A percentile compares a stretch with the other conserved stretches of the same genome.
phyloP scores from a whole-genome alignment of 345 rosid genomes.

The Draba incana region DNA sequence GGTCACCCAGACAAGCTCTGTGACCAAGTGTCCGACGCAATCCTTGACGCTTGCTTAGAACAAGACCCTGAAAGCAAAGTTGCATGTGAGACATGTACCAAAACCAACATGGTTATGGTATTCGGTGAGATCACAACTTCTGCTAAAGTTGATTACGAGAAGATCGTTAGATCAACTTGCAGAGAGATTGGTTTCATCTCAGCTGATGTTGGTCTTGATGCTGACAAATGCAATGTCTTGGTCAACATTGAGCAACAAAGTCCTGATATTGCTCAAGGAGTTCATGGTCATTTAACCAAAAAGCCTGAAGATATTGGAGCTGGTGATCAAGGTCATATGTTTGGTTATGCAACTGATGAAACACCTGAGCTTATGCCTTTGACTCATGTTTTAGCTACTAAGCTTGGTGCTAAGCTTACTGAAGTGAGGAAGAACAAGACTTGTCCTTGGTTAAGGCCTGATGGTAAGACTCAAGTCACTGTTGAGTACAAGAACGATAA shows the following conservation, averaged over 20 bases:
- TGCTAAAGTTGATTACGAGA: constrained; percentile 72
- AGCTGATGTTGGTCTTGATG: constrained; percentile 78
- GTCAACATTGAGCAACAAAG: constrained; percentile 84
- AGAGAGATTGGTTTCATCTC: constrained; percentile 74
- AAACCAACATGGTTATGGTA: constrained; percentile 87
- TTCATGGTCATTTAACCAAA: constrained; percentile 77
- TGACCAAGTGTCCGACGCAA: constrained; percentile 82
- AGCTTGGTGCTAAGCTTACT: constrained; percentile 84
- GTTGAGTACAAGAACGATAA: constrained; percentile 66
- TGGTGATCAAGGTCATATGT: constrained; percentile 87
- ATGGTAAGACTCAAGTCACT: constrained; percentile 83
- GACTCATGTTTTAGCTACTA: constrained; percentile 77
- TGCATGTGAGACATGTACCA: constrained; percentile 82
- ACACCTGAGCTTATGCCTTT: constrained; percentile 79
- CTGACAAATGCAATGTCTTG: constrained; percentile 71
- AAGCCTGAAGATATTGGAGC: constrained; percentile 90
- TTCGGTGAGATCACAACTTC: constrained; percentile 83
- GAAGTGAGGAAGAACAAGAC: constrained; percentile 83
- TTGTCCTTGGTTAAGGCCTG: constrained; percentile 82
- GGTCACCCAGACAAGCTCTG: constrained; percentile 89
- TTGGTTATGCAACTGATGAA: constrained; percentile 81
- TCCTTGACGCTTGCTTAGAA: constrained; percentile 80
- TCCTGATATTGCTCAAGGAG: constrained; percentile 84
- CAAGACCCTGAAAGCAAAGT: constrained; percentile 90
- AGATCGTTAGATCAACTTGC: constrained; percentile 74